Evolutionary conservation across 2,329 filamentous ascomycete genomes (phyloP).

Genomic region (Teratosphaeria gauchensis): DNA sequence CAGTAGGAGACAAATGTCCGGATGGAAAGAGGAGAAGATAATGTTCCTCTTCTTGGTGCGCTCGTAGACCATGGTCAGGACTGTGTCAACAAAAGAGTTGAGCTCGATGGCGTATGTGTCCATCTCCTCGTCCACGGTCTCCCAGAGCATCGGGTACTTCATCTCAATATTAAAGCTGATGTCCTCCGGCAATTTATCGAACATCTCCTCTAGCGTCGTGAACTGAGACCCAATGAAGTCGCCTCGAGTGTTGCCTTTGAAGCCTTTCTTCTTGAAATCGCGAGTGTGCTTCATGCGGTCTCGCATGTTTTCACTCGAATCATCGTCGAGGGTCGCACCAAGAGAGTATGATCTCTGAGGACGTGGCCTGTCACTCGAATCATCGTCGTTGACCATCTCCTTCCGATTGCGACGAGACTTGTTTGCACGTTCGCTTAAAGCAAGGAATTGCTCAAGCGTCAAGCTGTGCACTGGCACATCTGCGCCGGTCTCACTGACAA

Average conservation of each 20-base stretch:
- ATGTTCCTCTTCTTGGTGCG: conserved; percentile 74
- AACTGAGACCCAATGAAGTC: conserved; percentile 95
- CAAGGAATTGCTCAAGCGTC: conserved; percentile 85
- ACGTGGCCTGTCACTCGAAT: neutral
- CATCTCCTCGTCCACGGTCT: conserved; percentile 93
- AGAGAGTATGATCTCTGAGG: conserved; percentile 50
- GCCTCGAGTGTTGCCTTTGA: conserved; percentile 88
- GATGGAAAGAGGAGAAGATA: conserved; percentile 96
- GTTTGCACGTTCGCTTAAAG: conserved; percentile 14
- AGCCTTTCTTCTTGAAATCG: conserved; percentile 89
- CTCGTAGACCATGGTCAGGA: conserved; percentile 83
- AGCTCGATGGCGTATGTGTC: conserved; percentile 91
- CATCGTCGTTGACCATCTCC: conserved; percentile 1
- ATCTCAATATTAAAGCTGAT: conserved; percentile 98
- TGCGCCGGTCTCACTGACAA: conserved; percentile 94
- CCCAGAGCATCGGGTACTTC: conserved; percentile 97
- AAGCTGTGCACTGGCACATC: conserved; percentile 93
- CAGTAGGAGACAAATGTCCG: conserved; percentile 86
- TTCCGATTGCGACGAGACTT: conserved; percentile 6
- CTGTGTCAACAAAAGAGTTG: conserved; percentile 92
- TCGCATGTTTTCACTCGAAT: conserved; percentile 43
- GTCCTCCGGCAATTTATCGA: conserved; percentile 67
- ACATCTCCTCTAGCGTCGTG: conserved; percentile 88
- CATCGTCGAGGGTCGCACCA: conserved; percentile 36
- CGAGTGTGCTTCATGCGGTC: conserved; percentile 96